These are phyloP conservation scores for Haplosporangium gracile DNA, from an alignment of 192 early-diverging fungal genomes.

Conservation along the genomic window DNA sequence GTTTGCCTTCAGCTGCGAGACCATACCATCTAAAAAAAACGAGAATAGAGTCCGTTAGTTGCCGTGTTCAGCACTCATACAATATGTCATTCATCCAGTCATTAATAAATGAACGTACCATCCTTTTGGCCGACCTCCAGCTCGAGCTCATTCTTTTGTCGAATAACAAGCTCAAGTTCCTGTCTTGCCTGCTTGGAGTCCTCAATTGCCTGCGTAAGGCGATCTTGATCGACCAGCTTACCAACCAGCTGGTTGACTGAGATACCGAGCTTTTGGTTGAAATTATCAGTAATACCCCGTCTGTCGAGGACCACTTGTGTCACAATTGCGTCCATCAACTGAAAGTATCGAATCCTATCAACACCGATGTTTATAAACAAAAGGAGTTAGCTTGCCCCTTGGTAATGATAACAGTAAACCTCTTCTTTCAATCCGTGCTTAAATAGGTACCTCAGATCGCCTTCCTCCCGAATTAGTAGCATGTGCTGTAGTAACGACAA, in stretches of 20 bases:
- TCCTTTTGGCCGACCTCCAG: slow-evolving; percentile 78
- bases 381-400: background rate
- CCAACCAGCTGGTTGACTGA: slow-evolving; percentile 77
- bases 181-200: slow-evolving; percentile 76
- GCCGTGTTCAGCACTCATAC: background rate
- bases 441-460: slow-evolving; percentile 60
- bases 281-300: slow-evolving; percentile 69
- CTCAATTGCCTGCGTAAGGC: slow-evolving; percentile 71
- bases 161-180: slow-evolving; percentile 73
- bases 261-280: slow-evolving; percentile 71
- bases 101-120: slow-evolving; percentile 44
- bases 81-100: too few species aligned
- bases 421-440: background rate
- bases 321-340: slow-evolving; percentile 81
- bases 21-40: slow-evolving; percentile 63
- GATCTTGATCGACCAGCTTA: slow-evolving; percentile 85
- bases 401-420: background rate
- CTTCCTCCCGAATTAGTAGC: slow-evolving; percentile 78
- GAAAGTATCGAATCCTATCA: slow-evolving; percentile 79
- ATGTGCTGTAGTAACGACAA: slow-evolving; percentile 81
- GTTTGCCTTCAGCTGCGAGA: slow-evolving; percentile 77
- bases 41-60: background rate
- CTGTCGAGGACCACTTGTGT: slow-evolving; percentile 86
- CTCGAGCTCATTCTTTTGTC: slow-evolving; percentile 80
- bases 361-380: background rate